Evolutionary conservation across 2,329 filamentous ascomycete species (phyloP).

Genomic region (Clonostachys chloroleuca): DNA sequence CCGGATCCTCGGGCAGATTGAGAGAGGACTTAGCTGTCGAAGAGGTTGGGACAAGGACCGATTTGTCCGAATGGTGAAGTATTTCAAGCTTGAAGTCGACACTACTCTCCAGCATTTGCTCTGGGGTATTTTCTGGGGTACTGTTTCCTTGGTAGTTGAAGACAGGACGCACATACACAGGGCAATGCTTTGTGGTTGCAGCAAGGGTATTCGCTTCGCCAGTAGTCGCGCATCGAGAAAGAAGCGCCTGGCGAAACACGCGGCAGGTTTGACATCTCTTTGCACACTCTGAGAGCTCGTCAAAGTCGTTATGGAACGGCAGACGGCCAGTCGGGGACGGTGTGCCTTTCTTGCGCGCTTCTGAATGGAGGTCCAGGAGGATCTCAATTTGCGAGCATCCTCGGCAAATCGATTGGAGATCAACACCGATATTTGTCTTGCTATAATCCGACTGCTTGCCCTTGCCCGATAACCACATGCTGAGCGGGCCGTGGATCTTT

Average conservation of each 20-base stretch:
- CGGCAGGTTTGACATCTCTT: neutral
- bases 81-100: neutral
- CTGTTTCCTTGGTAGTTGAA: neutral
- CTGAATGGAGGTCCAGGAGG: neutral
- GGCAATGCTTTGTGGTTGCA: neutral
- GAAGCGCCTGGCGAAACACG: neutral
- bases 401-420: neutral
- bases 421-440: neutral
- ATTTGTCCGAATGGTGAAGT: neutral
- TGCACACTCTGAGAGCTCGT: neutral
- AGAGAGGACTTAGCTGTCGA: neutral
- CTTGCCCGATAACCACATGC: neutral
- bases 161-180: neutral
- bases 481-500: neutral
- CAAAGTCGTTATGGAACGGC: neutral
- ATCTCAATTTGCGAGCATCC: neutral
- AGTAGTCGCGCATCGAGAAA: neutral
- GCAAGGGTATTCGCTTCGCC: neutral
- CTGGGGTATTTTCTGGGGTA: too few relatives aligned
- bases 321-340: neutral
- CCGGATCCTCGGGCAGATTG: neutral
- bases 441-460: neutral
- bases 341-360: neutral
- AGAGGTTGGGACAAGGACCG: neutral
- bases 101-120: neutral